Evolutionary conservation across 352 stramenopile genomes (phyloP), one percentile per base, ranked within the genome.

Genomic region (Phytophthora lateralis): DNA sequence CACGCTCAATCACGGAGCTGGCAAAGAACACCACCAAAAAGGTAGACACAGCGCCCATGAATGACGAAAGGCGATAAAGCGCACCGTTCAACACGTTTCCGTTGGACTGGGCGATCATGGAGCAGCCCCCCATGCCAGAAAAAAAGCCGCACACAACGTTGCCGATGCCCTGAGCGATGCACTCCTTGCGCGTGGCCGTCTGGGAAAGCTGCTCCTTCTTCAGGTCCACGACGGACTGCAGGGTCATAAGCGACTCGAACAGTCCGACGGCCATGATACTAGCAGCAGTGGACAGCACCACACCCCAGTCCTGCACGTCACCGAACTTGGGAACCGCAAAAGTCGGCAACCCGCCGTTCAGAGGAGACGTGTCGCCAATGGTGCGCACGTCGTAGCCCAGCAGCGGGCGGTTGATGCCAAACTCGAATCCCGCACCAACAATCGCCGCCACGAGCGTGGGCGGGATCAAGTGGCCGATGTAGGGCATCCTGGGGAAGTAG

Each of bases 161-260:
- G 18, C 87, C 95, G 39, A 96, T 67, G 12, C 93, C 93, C 62
- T 97, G 88, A 1, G 88, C 90, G 37, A 97, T 75, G 41, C 85
- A 94, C 73, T 98, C 90, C 37, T 88, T 80, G 11, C 73, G 78
- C 52, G 85, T 76, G 48, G 74, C 72, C 57, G 49, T 78, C 51
- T 77, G 83, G 24, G 70, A 94, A 60, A 80, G 79, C 44, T 81
- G 73, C 29, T 81, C 77, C 57, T 96, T 88, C 41, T 90, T 93
- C 26, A 97, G 74, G 65, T 97, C 89, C n/a, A 97, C 89, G 6
- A 98, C 69, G 2, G 97, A 78, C 62, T 98, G 90, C 55, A 98
- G 71, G 15, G 95, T 99, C 76, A 98, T 89, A 29, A 99, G 82
- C 46, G 82, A 96, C 71, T 99, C 95, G 44, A 99, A 97, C 6